Base-by-base conservation (phyloP, 768 basidiomycete genomes). In the Leccinum truebloodii region DNA sequence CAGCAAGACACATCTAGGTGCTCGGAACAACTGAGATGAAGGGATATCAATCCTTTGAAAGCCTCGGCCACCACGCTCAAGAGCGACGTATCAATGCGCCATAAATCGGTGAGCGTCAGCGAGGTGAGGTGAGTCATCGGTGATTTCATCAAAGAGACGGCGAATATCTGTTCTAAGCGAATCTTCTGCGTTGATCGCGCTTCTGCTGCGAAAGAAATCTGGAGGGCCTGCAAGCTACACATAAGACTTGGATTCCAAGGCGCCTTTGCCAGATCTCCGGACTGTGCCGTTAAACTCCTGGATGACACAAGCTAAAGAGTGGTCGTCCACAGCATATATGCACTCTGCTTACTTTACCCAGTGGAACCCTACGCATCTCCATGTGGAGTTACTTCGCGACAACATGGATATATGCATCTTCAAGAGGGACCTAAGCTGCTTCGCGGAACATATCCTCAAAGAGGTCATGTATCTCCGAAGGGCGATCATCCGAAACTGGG, bases 1-100 rank as follows among this genome's bases (percentile, higher is more conserved):
- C 88, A 90, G 68, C 86, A 88, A 54, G 73, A 76, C 30, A 78
- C 67, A 58, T 84, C 81, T 50, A 89, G 75, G 41, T 85, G 79
- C 62, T 87, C 86, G 6, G 83, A 81, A 60, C 83, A 84, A 65
- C 83, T 85, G 52, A 90, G 75, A 61, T 83, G 77, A 13, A 90
- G 80, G 54, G 77, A 72, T 3, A 61, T 58, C 49, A 90, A 72
- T 28, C 63, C 67, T 37, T 82, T 80, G 55, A 88, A 84, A 2
- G 70, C 70, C 16, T 62, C 64, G 1, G 84, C 77, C 37, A 90
- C 75, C n/a, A 76, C 61, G 6, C 64, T 62, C 28, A 91, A 76
- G 49, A 89, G 67, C 13, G 72, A 65, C 20, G 71, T 60, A 62
- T 86, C 86, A 41, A 90, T 82, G 28, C 79, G 80, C 61, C 87